A percentile compares a stretch with the other conserved stretches of the same genome.
Evolutionary conservation across 441 rosid species (phyloP).

Genomic region (Kokia cookei): DNA sequence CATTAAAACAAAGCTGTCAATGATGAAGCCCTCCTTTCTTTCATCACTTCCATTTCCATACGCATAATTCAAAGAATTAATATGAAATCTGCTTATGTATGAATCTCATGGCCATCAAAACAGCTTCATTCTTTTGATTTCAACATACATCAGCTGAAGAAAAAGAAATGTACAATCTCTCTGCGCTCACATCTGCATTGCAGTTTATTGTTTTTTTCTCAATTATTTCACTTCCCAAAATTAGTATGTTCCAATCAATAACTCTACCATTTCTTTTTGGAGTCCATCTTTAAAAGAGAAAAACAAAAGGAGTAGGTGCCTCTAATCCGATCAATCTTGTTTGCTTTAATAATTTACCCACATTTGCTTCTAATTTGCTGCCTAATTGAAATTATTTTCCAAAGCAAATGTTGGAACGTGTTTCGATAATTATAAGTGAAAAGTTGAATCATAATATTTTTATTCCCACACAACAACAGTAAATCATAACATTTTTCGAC

Average conservation of each 20-base stretch:
- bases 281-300: too few relatives aligned
- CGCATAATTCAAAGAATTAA: background rate
- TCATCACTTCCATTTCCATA: conserved; percentile 1
- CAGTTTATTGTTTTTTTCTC: background rate
- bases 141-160: background rate
- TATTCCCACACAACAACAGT: too few relatives aligned
- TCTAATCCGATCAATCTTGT: too few relatives aligned
- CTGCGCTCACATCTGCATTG: background rate
- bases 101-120: background rate
- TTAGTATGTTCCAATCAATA: background rate
- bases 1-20: conserved; percentile 3
- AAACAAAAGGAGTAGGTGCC: too few relatives aligned
- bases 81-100: background rate
- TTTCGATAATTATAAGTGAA: too few relatives aligned
- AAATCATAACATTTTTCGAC: background rate
- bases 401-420: background rate
- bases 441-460: too few relatives aligned
- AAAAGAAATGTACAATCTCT: background rate
- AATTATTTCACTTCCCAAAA: background rate
- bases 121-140: background rate
- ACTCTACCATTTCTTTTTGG: too few relatives aligned
- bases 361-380: too few relatives aligned
- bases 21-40: background rate
- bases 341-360: too few relatives aligned
- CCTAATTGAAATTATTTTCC: background rate